Evolutionary conservation across 768 basidiomycete genomes (phyloP).

Genomic region (Russula sp.): DNA sequence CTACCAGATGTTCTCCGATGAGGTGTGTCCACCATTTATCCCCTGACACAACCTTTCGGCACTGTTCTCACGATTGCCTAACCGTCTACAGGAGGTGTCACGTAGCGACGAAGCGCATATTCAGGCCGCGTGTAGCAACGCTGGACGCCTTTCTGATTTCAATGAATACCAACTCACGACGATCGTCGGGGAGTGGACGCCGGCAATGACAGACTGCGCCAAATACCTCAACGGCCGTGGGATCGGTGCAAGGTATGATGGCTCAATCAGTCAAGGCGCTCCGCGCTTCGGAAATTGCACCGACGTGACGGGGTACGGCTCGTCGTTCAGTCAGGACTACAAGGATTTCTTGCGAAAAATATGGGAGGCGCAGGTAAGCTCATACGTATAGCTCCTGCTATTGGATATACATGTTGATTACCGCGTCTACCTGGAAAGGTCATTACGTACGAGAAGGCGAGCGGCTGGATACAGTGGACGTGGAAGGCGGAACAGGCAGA

Average conservation of each 20-base stretch:
- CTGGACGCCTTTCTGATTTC: slow-evolving; percentile 42
- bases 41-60: not conserved
- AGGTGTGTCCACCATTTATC: slow-evolving; percentile 32
- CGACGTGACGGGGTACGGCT: slow-evolving; percentile 67
- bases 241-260: slow-evolving; percentile 54
- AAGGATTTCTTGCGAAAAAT: slow-evolving; percentile 75
- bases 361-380: slow-evolving; percentile 74
- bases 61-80: not conserved
- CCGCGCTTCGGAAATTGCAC: slow-evolving; percentile 65
- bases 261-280: slow-evolving; percentile 53
- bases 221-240: slow-evolving; percentile 84
- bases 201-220: slow-evolving; percentile 71
- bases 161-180: slow-evolving; percentile 55
- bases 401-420: not conserved
- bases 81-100: slow-evolving; percentile 36
- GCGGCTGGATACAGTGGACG: slow-evolving; percentile 77
- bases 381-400: no score
- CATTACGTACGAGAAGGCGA: slow-evolving; percentile 62
- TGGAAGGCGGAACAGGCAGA: slow-evolving; percentile 82
- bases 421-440: slow-evolving; percentile 20
- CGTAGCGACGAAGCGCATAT: slow-evolving; percentile 54
- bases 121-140: slow-evolving; percentile 46
- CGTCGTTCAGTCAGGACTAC: slow-evolving; percentile 67
- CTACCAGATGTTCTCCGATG: slow-evolving; percentile 65
- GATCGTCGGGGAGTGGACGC: slow-evolving; percentile 85